Base-by-base conservation (phyloP, 257 asterid genomes). In the Solanum arcanum region DNA sequence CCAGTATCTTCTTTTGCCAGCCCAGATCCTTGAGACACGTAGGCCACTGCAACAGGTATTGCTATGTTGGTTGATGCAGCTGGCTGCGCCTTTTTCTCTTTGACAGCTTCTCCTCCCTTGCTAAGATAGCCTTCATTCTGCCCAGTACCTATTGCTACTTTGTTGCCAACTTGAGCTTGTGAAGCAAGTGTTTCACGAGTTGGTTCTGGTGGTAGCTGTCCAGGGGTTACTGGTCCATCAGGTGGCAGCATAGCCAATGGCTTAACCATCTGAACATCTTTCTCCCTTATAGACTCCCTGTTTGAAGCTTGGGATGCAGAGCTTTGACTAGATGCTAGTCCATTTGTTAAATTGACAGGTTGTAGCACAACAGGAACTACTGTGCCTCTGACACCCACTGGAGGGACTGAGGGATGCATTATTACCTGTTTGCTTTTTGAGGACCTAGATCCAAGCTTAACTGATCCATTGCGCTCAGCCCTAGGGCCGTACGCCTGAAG, bases 171-270 rank as follows among this genome's bases (percentile, higher is more conserved):
- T 52, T 91, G 92, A 85, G 89, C 27, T 76, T 89, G 92, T 69
- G 88, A 70, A 49, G 87, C 86, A 70, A 42, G 47, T 74, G 80
- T 86, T 73, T 87, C 87, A 68, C 9, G 90, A 69, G 23, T 85
- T 64, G 91, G 29, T 84, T 89, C 73, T 20, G 87, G 49, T 87
- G 91, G 88, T 86, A 91, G 86, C 88, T 93, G 96, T 86, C 91
- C 49, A 70, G 87, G 91, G 12, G 95, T 88, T 83, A 91, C 86
- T 82, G 98, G 88, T 73, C 69, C 90, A 27, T 89, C 95, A n/a
- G 97, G 95, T 21, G 92, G 95, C 66, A 94, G 88, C 91, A 94
- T 91, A 69, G 98, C 90, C 74, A 94, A 87, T 5, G 99, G 96
- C 81, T 92, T 95, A 56, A 89, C 95, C 91, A 93, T 85, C 78